These are phyloP conservation scores for Globisporangium nodosum DNA, from an alignment of 352 stramenopile species.

Conservation along the genomic window DNA sequence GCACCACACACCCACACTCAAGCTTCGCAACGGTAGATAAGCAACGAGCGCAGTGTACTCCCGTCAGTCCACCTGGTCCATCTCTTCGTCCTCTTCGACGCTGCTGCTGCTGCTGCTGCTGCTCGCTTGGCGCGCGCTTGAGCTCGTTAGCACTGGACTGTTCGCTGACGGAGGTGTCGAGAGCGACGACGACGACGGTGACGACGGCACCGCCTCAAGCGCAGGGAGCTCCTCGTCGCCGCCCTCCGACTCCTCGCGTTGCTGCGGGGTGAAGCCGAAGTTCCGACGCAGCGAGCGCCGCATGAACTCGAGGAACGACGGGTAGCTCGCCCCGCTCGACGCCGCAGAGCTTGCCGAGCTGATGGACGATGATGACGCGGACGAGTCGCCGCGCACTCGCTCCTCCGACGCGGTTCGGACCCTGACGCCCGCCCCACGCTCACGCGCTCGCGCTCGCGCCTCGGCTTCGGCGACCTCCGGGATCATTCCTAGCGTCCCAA, in stretches of 20 bases:
- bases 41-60: neutral
- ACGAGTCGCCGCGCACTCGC: conserved; percentile 17
- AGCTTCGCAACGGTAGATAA: neutral
- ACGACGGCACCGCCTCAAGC: conserved; percentile 14
- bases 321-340: conserved; percentile 11
- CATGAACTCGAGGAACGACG: conserved; percentile 46
- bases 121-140: conserved; percentile 4
- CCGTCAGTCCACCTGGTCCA: conserved; percentile 58
- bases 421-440: neutral
- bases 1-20: no score
- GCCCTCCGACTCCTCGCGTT: neutral
- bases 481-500: conserved; percentile 36
- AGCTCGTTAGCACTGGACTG: neutral
- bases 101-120: conserved; percentile 29
- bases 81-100: conserved; percentile 57
- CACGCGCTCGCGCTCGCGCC: conserved; percentile 21
- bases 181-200: conserved; percentile 5
- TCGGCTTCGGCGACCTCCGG: conserved; percentile 63
- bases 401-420: neutral
- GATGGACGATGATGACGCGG: conserved; percentile 21
- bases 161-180: neutral
- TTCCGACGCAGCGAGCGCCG: conserved; percentile 33
- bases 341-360: neutral
- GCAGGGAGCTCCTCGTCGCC: conserved; percentile 7
- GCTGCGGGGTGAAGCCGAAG: conserved; percentile 17